These are phyloP conservation scores for Fusarium dlaminii DNA, from an alignment of 2,329 filamentous ascomycete species.

Conservation along the genomic window DNA sequence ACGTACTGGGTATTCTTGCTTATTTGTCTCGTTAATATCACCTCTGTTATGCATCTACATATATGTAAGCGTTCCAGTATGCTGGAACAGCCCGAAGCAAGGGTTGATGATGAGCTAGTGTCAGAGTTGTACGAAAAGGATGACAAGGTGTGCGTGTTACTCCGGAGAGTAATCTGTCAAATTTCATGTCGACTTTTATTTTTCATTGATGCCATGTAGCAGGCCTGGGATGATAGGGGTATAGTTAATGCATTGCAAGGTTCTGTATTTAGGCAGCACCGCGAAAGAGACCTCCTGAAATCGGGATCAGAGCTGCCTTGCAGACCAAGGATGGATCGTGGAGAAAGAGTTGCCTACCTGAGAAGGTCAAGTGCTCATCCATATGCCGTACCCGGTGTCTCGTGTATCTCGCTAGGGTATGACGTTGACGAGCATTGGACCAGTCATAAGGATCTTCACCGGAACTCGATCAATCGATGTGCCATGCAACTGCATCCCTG, in stretches of 20 bases:
- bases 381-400: slow-evolving; percentile 14
- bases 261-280: background rate
- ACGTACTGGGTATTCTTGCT: slow-evolving; percentile 4
- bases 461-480: background rate
- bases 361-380: slow-evolving; percentile 15
- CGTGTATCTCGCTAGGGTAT: slow-evolving; percentile 18
- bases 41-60: slow-evolving; percentile 4
- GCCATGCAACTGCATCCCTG: background rate
- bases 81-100: slow-evolving; percentile 22
- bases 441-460: slow-evolving; percentile 19
- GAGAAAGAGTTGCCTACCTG: slow-evolving; percentile 11
- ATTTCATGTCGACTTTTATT: background rate
- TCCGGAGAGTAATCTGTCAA: slow-evolving; percentile 4
- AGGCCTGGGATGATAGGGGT: background rate
- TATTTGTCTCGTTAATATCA: slow-evolving; percentile 11
- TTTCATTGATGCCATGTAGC: background rate
- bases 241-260: background rate
- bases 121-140: slow-evolving; percentile 21
- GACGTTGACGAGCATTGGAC: slow-evolving; percentile 13
- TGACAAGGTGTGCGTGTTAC: slow-evolving; percentile 30
- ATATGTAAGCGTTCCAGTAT: slow-evolving; percentile 20
- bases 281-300: background rate
- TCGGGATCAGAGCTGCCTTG: slow-evolving; percentile 17
- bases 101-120: slow-evolving; percentile 23
- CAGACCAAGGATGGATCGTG: slow-evolving; percentile 10